phyloP scores from a whole-genome alignment of 116 monocot genomes.

The Phalaenopsis hybrid region DNA sequence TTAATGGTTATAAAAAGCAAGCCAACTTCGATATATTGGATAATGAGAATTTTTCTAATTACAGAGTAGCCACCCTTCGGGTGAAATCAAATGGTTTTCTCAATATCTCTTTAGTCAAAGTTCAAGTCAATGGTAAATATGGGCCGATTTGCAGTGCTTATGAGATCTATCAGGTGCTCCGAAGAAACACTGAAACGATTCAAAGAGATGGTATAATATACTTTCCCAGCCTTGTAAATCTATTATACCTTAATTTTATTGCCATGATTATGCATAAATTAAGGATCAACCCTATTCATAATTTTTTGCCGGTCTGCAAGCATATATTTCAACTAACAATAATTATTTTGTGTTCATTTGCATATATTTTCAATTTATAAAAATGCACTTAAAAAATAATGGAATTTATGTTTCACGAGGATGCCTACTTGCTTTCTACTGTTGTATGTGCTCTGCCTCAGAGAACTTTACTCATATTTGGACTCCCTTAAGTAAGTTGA shows the following conservation, averaged over 20 bases:
- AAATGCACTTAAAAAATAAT: not conserved
- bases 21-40: slow-evolving; percentile 29
- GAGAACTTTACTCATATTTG: not conserved
- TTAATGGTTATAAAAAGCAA: slow-evolving; percentile 22
- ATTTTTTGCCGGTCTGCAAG: not conserved
- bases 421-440: not conserved
- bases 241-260: not conserved
- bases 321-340: not conserved
- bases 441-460: not conserved
- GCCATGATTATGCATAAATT: not conserved
- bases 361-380: not conserved
- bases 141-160: slow-evolving; percentile 41
- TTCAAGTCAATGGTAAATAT: slow-evolving; percentile 11
- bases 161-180: slow-evolving; percentile 31
- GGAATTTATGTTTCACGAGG: not conserved
- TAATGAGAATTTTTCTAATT: slow-evolving; percentile 12
- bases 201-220: slow-evolving; percentile 22
- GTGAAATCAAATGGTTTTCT: slow-evolving; percentile 25
- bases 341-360: not conserved
- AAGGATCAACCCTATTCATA: not conserved
- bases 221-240: not conserved
- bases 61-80: slow-evolving; percentile 8
- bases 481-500: too few relatives aligned
- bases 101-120: slow-evolving; percentile 28
- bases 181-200: slow-evolving; percentile 21